Conservation (phyloP, 73 alveolate genomes). For the Paramecium sonneborni region DNA sequence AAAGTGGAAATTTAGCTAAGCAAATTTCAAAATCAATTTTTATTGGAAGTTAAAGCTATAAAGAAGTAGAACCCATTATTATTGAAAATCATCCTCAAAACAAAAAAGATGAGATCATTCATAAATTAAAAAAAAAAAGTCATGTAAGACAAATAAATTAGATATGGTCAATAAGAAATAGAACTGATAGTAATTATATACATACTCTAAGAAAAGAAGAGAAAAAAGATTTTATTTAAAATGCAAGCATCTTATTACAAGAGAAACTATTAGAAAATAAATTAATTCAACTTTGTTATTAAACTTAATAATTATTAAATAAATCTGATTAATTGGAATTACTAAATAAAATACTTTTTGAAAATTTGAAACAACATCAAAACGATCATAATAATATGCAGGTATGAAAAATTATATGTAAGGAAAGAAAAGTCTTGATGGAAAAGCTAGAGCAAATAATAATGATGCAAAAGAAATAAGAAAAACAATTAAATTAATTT, state of each 20-base stretch:
- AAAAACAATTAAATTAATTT: neutral
- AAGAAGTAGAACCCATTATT: neutral
- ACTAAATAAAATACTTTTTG: constrained; percentile 16
- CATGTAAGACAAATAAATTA: constrained; percentile 8
- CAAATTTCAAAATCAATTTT: neutral
- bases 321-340: constrained; percentile 29
- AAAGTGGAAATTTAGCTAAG: neutral
- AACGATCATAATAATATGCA: neutral
- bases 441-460: constrained; percentile 4
- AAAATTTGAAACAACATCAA: neutral
- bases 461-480: constrained; percentile 11
- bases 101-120: neutral
- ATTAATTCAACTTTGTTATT: neutral
- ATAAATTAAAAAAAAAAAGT: neutral
- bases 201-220: neutral
- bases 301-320: neutral
- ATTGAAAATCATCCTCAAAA: neutral
- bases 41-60: neutral
- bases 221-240: neutral
- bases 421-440: constrained; percentile 12
- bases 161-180: neutral
- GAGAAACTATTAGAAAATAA: neutral
- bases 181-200: neutral
- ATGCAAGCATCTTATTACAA: neutral
- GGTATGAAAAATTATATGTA: neutral